Conservation (phyloP, 306 rosid species). For the Corylus heterophylla region DNA sequence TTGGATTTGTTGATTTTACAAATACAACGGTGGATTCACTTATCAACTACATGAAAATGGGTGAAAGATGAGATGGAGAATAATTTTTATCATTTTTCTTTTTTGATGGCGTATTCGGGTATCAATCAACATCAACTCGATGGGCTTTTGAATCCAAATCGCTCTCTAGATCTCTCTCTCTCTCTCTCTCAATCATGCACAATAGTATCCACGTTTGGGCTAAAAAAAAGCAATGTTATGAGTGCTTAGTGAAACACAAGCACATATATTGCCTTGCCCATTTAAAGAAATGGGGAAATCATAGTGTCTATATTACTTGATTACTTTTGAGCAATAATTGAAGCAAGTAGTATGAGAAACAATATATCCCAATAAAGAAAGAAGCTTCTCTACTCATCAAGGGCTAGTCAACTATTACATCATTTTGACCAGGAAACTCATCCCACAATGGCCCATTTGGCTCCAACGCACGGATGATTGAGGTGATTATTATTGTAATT, state of each 20-base stretch:
- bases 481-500: no score
- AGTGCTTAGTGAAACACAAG: not conserved
- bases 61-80: no score
- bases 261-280: not conserved
- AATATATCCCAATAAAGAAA: slow-evolving; percentile 12
- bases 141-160: not conserved
- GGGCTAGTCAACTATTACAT: slow-evolving; percentile 4
- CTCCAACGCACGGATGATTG: slow-evolving; percentile 15
- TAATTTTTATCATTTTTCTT: not conserved
- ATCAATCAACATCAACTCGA: not conserved
- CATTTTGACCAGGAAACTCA: slow-evolving; percentile 17
- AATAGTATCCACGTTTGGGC: no score
- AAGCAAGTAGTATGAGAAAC: not conserved
- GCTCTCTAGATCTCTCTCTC: not conserved
- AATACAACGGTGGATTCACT: no score
- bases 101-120: not conserved
- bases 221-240: no score
- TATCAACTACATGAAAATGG: no score
- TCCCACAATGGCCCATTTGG: slow-evolving; percentile 9
- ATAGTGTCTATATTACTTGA: not conserved
- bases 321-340: slow-evolving; percentile 38
- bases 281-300: not conserved
- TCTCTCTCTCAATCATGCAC: no score
- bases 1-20: no score
- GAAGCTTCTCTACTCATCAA: slow-evolving; percentile 13